Evolutionary conservation across 2,329 filamentous ascomycete species (phyloP).

Genomic region (Ophiosphaerella herpotricha): DNA sequence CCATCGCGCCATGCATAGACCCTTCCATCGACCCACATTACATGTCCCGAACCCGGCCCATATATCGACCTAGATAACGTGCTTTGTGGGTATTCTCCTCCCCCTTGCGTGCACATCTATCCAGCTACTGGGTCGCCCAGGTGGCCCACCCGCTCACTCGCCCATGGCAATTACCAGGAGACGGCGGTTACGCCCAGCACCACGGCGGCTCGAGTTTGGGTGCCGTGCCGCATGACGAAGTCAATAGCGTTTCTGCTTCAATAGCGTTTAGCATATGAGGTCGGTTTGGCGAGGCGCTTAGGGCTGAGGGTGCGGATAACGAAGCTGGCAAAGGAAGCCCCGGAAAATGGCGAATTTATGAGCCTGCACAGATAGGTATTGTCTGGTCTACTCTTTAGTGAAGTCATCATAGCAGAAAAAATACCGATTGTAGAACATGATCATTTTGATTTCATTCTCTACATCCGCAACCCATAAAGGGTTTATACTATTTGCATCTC

Average conservation of each 20-base stretch:
- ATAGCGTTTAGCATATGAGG: slow-evolving; percentile 1
- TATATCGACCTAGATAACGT: too few species aligned
- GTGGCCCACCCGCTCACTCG: neutral
- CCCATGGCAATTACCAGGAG: neutral
- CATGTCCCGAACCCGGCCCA: too few species aligned
- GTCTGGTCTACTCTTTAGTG: too few species aligned
- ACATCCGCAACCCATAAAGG: neutral
- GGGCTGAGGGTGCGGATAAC: neutral
- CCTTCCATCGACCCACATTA: too few species aligned
- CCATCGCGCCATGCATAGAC: too few species aligned
- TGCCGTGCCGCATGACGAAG: neutral
- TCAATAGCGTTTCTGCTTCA: neutral
- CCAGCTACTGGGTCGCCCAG: neutral
- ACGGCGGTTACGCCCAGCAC: neutral
- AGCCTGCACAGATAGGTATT: too few species aligned
- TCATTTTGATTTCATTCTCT: slow-evolving; percentile 5
- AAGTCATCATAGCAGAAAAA: neutral
- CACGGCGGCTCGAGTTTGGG: neutral
- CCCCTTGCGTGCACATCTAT: neutral
- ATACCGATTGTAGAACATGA: neutral
- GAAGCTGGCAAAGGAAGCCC: neutral
- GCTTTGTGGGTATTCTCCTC: too few species aligned
- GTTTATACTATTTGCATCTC: neutral
- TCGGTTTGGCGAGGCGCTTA: slow-evolving; percentile 6
- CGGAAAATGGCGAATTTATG: neutral